Percentiles rank a stretch among this genome's conserved stretches.
Conservation (phyloP, 257 asterid species). For the Hygrophila difformis region DNA sequence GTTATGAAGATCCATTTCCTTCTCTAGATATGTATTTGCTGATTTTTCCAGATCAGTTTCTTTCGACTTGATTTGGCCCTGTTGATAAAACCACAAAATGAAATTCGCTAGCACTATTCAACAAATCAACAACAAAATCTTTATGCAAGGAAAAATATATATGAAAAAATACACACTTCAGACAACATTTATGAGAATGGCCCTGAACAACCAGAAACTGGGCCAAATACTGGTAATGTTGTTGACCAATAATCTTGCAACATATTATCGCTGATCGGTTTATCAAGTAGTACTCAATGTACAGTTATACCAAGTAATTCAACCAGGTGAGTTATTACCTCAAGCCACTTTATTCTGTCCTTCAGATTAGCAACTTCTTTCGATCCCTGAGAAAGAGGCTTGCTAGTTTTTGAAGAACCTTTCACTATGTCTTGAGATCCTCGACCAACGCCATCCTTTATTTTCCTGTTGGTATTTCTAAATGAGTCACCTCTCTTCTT, state of each 20-base stretch:
- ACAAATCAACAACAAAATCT: too few relatives aligned
- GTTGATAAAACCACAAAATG: too few relatives aligned
- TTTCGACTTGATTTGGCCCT: conserved; percentile 62
- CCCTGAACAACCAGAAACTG: too few relatives aligned
- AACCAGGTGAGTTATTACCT: conserved; percentile 33
- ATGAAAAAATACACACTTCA: too few relatives aligned
- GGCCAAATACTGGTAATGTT: too few relatives aligned
- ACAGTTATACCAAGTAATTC: neutral
- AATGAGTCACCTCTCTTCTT: conserved; percentile 57
- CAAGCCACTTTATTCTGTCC: conserved; percentile 72
- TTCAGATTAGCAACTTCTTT: conserved; percentile 52
- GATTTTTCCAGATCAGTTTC: conserved; percentile 65
- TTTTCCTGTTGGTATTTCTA: conserved; percentile 51
- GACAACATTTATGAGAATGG: too few relatives aligned
- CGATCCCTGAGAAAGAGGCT: conserved; percentile 24
- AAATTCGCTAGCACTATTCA: too few relatives aligned
- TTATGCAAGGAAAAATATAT: too few relatives aligned
- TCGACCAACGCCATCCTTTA: conserved; percentile 27
- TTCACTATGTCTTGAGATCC: conserved; percentile 25
- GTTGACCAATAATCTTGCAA: too few relatives aligned
- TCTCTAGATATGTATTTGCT: conserved; percentile 51
- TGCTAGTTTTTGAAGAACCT: conserved; percentile 24
- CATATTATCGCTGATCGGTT: too few relatives aligned
- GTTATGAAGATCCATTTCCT: conserved; percentile 60
- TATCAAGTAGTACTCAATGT: too few relatives aligned